A percentile compares a stretch with the other conserved stretches of the same genome.
Conservation (phyloP, 2,329 filamentous ascomycete genomes). For the Fusarium concolor region DNA sequence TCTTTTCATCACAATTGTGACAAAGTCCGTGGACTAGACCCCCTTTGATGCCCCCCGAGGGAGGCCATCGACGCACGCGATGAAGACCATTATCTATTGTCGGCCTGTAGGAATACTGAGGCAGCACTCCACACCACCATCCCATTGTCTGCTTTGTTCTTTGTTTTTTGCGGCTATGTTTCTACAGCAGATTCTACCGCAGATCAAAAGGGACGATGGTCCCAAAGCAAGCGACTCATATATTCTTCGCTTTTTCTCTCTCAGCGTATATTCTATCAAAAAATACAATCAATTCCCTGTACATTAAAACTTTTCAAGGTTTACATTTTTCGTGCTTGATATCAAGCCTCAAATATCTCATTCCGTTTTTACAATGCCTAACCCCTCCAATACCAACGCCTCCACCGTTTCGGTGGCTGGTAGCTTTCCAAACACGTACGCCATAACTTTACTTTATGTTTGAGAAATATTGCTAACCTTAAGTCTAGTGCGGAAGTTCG, state of each 20-base stretch:
- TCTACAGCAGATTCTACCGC: not conserved
- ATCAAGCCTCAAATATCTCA: not conserved
- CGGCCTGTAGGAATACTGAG: not conserved
- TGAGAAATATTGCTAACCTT: not conserved
- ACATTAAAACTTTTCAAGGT: not conserved
- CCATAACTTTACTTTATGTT: not conserved
- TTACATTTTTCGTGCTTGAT: not conserved
- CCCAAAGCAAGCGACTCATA: not conserved
- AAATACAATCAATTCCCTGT: not conserved
- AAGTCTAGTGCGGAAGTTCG: not conserved
- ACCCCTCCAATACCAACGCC: not conserved
- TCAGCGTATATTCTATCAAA: not conserved
- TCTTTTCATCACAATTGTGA: not conserved
- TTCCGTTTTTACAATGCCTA: not conserved
- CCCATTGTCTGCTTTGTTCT: not conserved
- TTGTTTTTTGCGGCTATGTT: not conserved
- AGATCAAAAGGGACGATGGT: not conserved
- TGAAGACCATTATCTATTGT: not conserved
- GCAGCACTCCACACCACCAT: slow-evolving; percentile 3
- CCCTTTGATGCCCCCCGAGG: no score
- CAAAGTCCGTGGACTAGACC: not conserved
- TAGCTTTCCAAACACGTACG: not conserved
- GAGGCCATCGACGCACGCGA: no score
- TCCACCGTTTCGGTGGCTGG: slow-evolving; percentile 3
- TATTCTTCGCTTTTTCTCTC: not conserved